A percentile compares a stretch with the other conserved stretches of the same genome.
phyloP scores from a whole-genome alignment of 345 rosid species.

The Dipteronia sinensis region DNA sequence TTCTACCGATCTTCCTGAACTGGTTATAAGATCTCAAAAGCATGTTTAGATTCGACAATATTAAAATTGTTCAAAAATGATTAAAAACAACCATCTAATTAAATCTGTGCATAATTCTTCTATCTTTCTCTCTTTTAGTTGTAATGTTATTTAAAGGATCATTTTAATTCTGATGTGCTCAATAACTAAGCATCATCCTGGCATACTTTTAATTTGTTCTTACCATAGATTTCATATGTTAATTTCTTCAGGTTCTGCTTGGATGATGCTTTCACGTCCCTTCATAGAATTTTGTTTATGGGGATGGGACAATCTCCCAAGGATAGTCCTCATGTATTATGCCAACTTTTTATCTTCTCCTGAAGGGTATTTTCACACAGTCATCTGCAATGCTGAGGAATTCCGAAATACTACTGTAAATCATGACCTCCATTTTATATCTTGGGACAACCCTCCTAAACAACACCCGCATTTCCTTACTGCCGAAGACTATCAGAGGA shows the following conservation, averaged over 20 bases:
- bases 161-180: neutral
- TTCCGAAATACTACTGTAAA: constrained; percentile 75
- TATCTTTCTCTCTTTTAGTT: neutral
- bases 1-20: too few species aligned
- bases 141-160: neutral
- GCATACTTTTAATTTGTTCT: neutral
- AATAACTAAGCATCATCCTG: constrained; percentile 6
- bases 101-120: neutral
- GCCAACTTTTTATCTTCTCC: constrained; percentile 91
- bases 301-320: constrained; percentile 96
- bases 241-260: constrained; percentile 71
- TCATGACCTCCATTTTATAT: constrained; percentile 91
- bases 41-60: too few species aligned
- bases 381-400: constrained; percentile 78
- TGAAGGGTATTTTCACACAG: constrained; percentile 90
- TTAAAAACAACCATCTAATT: too few species aligned
- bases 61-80: too few species aligned
- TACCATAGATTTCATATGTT: constrained; percentile 6
- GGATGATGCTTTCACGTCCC: constrained; percentile 91
- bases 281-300: constrained; percentile 73
- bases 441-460: constrained; percentile 94
- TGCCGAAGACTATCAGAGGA: constrained; percentile 53
- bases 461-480: constrained; percentile 91
- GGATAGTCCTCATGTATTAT: constrained; percentile 83
- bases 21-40: too few species aligned